These are phyloP conservation scores for Ophiocordyceps camponoti-saundersi DNA, from an alignment of 2,329 filamentous ascomycete genomes.

Conservation along the genomic window DNA sequence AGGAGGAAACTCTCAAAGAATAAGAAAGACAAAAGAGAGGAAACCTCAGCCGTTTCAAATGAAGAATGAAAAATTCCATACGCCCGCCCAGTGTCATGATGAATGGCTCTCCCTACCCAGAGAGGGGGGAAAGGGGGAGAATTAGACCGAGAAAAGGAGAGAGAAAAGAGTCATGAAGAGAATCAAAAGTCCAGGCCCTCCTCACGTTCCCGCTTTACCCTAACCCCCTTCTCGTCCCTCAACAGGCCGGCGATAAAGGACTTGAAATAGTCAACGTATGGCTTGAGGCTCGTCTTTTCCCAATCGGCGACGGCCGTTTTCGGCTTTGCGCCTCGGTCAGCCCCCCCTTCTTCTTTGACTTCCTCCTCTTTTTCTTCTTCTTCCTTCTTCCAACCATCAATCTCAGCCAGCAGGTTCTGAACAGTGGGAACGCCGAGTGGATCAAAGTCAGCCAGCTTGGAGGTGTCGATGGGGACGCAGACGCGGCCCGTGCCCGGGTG, in stretches of 20 bases:
- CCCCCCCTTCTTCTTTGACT: conserved; percentile 15
- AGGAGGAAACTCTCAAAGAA: not conserved
- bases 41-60: no score
- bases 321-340: conserved; percentile 17
- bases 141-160: not conserved
- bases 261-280: conserved; percentile 81
- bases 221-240: conserved; percentile 50
- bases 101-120: not conserved
- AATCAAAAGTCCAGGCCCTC: conserved; percentile 35
- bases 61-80: not conserved
- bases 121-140: no score
- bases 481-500: conserved; percentile 89
- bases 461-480: conserved; percentile 82
- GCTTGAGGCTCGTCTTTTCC: conserved; percentile 92
- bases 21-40: no score
- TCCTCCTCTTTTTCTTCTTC: conserved; percentile 3
- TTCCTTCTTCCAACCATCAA: conserved; percentile 57
- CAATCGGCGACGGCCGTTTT: conserved; percentile 53
- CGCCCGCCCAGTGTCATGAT: not conserved
- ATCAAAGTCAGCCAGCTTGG: conserved; percentile 62
- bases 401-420: conserved; percentile 63
- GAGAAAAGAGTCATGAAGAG: not conserved
- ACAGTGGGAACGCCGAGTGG: conserved; percentile 82
- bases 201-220: conserved; percentile 38
- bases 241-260: conserved; percentile 63